A percentile compares a stretch with the other conserved stretches of the same genome.
These are phyloP conservation scores for Paxillus involutus DNA, from an alignment of 768 basidiomycete genomes.

Conservation along the genomic window DNA sequence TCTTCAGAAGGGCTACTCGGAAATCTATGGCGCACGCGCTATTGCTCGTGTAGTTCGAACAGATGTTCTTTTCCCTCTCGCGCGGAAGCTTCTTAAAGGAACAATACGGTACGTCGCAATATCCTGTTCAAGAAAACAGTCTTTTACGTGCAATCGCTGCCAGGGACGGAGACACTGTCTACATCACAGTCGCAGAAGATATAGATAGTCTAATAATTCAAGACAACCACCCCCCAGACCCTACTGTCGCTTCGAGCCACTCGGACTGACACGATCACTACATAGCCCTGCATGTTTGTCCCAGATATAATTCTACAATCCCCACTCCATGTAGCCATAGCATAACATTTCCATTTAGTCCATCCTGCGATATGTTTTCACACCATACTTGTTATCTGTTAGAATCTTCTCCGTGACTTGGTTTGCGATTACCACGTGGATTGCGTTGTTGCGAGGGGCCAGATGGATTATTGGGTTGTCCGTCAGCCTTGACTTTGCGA, in stretches of 20 bases:
- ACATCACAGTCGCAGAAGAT: constrained; percentile 47
- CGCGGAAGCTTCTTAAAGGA: constrained; percentile 75
- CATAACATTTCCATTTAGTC: background rate
- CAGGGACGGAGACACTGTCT: constrained; percentile 66
- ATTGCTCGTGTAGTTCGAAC: constrained; percentile 85
- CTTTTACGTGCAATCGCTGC: background rate
- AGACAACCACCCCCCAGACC: constrained; percentile 62
- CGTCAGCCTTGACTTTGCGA: constrained; percentile 9
- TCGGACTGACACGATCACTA: background rate
- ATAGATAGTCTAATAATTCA: constrained; percentile 47
- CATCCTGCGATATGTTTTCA: background rate
- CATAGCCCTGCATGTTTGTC: background rate
- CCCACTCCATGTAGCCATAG: constrained; percentile 2
- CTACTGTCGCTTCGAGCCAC: constrained; percentile 4
- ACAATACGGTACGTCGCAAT: constrained; percentile 58
- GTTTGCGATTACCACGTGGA: background rate
- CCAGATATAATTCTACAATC: background rate
- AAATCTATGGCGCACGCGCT: constrained; percentile 83
- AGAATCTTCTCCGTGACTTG: background rate
- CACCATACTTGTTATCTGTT: background rate
- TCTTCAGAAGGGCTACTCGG: constrained; percentile 75
- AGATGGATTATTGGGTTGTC: background rate
- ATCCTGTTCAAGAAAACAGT: background rate
- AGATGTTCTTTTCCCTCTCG: constrained; percentile 80
- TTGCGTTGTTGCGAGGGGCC: constrained; percentile 1